Evolutionary conservation across 495 filamentous ascomycete species (phyloP), one percentile per base, ranked within the genome.

Genomic region (Podospora pseudopauciseta): DNA sequence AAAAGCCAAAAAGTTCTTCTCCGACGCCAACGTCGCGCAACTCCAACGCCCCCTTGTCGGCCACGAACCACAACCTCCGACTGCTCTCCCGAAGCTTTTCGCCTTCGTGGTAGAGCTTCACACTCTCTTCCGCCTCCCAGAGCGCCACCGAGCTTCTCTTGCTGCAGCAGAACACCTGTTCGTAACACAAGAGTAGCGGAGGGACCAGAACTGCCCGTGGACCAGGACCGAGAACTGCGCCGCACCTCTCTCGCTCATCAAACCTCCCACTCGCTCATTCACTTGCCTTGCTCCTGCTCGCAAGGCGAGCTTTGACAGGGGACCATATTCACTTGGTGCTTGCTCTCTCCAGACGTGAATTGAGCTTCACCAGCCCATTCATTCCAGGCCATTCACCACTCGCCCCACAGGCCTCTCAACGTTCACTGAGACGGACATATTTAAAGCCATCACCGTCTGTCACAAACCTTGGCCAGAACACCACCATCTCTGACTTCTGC

Each of bases 1-100:
- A 68, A 71, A 71, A 71, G 39, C 60, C 69, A 68, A 71, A 71
- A 71, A 66, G 58, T 71, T 54, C 67, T 60, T 65, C 30, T 68
- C 60, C 69, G 39, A 65, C 65, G 61, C 65, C 69, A 64, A 54
- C 55, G 63, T 65, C 49, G 69, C 69, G 62, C 63, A 68, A 64
- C 63, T 32, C 60, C 60, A 59, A 71, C 59, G 16, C 27, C 58
- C 63, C 28, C 15, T 44, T 57, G 23, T 63, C 59, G 59, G 59
- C 57, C 59, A 27, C 66, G 64, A 71, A 60, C 60, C 63, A 55
- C 19, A 60, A 64, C 57, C 63, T 15, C 18, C 59, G 66, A 63
- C 62, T 63, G 28, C 49, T 57, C 53, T 63, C 63, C 54, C 60
- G 27, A 34, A 15, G 13, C 32, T 44, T 32, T 19, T 49, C 11